Evolutionary conservation across 2,329 filamentous ascomycete species (phyloP).

Genomic region (Phialophora macrospora): DNA sequence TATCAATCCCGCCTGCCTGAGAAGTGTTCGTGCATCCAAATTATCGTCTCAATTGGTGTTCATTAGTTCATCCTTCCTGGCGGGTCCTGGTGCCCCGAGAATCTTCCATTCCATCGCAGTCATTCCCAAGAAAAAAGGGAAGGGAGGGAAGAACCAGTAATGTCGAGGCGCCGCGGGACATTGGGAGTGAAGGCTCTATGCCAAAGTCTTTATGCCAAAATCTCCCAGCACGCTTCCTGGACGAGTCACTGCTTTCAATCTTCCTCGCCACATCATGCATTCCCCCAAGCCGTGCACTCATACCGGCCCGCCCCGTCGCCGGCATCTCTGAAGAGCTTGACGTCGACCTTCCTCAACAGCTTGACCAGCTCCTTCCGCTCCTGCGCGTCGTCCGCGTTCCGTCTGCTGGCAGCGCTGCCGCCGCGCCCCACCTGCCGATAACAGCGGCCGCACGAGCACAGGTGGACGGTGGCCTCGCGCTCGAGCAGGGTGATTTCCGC

Average conservation of each 20-base stretch:
- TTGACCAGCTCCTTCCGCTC: background rate
- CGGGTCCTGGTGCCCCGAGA: background rate
- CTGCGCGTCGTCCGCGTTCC: background rate
- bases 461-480: background rate
- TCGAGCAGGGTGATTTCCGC: background rate
- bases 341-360: background rate
- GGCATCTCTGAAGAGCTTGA: constrained; percentile 1
- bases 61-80: background rate
- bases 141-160: too few relatives aligned
- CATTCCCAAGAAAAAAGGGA: too few relatives aligned
- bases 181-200: too few relatives aligned
- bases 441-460: background rate
- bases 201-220: too few relatives aligned
- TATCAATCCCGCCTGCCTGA: too few relatives aligned
- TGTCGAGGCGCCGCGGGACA: too few relatives aligned
- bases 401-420: too few relatives aligned
- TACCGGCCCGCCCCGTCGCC: background rate
- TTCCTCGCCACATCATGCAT: background rate
- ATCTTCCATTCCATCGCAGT: background rate
- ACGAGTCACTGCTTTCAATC: too few relatives aligned
- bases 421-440: background rate
- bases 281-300: background rate
- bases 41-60: background rate
- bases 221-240: too few relatives aligned
- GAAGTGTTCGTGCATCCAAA: too few relatives aligned